Percentiles rank a stretch among this genome's conserved stretches.
These are phyloP conservation scores for Sporisorium graminicola DNA, from an alignment of 1,284 basidiomycete genomes.

Conservation along the genomic window DNA sequence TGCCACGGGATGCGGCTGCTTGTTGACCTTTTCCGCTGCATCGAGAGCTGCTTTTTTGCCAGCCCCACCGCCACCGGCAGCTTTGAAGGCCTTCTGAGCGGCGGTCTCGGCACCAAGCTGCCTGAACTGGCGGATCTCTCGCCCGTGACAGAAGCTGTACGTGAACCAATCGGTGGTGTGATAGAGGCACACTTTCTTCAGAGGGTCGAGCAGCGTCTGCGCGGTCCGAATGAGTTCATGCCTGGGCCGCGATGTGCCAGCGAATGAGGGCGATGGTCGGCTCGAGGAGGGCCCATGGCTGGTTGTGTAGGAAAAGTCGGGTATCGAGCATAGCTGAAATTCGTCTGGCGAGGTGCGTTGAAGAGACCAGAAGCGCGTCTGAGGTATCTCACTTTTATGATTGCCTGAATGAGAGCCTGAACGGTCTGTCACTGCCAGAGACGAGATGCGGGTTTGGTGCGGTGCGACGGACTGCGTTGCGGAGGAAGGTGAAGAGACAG, in stretches of 20 bases:
- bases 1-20: slow-evolving; percentile 23
- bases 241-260: slow-evolving; percentile 10
- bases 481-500: slow-evolving; percentile 3
- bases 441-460: slow-evolving; percentile 3
- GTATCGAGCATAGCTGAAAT: slow-evolving; percentile 48
- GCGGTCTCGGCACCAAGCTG: slow-evolving; percentile 36
- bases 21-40: slow-evolving; percentile 33
- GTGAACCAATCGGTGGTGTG: slow-evolving; percentile 65
- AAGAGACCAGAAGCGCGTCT: slow-evolving; percentile 21
- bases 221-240: slow-evolving; percentile 32
- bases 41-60: slow-evolving; percentile 41
- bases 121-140: slow-evolving; percentile 55
- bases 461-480: slow-evolving; percentile 2
- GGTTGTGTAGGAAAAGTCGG: slow-evolving; percentile 31
- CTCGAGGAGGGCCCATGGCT: slow-evolving; percentile 3
- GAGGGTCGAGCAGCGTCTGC: slow-evolving; percentile 50
- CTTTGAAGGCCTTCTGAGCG: slow-evolving; percentile 25
- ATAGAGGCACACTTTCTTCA: slow-evolving; percentile 59
- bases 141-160: slow-evolving; percentile 63
- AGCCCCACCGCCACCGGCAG: slow-evolving; percentile 31
- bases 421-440: slow-evolving; percentile 16
- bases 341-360: slow-evolving; percentile 26
- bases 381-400: neutral
- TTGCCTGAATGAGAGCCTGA: neutral
- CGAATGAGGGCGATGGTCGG: neutral